phyloP scores from a whole-genome alignment of 1,284 basidiomycete genomes.

The Bondarzewia mesenterica region DNA sequence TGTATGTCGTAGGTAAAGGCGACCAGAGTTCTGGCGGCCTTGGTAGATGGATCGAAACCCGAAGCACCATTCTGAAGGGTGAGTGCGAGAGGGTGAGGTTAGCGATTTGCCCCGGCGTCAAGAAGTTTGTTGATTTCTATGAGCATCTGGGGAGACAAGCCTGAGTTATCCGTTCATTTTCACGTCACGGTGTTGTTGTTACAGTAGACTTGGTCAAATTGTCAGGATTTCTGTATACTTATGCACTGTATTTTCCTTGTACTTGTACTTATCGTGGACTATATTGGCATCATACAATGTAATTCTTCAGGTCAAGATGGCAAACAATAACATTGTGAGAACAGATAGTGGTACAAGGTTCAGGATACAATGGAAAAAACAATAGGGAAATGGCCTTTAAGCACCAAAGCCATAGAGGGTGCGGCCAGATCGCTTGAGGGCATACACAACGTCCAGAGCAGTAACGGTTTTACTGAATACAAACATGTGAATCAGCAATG shows the following conservation, averaged over 20 bases:
- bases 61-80: constrained; percentile 32
- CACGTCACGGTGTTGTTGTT: too few species aligned
- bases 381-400: constrained; percentile 21
- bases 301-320: too few species aligned
- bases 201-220: too few species aligned
- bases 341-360: neutral
- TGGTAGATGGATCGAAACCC: constrained; percentile 47
- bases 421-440: constrained; percentile 74
- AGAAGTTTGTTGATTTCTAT: constrained; percentile 49
- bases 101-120: constrained; percentile 57
- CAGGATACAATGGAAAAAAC: neutral
- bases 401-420: constrained; percentile 77
- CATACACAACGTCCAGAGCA: constrained; percentile 75
- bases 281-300: too few species aligned
- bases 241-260: too few species aligned
- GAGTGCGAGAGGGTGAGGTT: constrained; percentile 58
- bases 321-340: neutral
- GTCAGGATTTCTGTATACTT: too few species aligned
- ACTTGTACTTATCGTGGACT: too few species aligned
- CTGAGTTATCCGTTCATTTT: neutral
- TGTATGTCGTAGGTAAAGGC: constrained; percentile 18
- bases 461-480: constrained; percentile 67
- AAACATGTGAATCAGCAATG: neutral
- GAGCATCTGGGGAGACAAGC: constrained; percentile 26
- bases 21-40: constrained; percentile 16